These are phyloP conservation scores for Pseudotulostoma volvatum DNA, from an alignment of 495 filamentous ascomycete genomes.

Conservation along the genomic window DNA sequence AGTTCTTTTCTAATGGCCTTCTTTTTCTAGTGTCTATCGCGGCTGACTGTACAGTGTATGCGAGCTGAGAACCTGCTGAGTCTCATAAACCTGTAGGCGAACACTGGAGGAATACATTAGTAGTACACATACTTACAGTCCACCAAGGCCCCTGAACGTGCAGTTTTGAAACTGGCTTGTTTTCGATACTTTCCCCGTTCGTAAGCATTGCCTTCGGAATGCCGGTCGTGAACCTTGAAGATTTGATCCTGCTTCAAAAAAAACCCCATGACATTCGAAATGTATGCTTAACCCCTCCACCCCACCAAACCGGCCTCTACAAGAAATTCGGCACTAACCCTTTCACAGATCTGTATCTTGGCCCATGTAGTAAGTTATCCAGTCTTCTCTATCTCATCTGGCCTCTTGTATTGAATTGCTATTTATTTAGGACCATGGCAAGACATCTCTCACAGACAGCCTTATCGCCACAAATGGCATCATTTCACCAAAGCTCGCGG, in stretches of 20 bases:
- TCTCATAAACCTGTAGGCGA: too few species aligned
- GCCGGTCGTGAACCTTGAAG: slow-evolving; percentile 77
- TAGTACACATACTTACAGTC: too few species aligned
- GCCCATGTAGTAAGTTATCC: slow-evolving; percentile 69
- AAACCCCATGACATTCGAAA: slow-evolving; percentile 78
- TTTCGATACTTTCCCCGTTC: too few species aligned
- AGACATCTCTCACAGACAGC: slow-evolving; percentile 92
- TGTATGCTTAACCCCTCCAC: slow-evolving; percentile 38
- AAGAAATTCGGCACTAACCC: slow-evolving; percentile 14
- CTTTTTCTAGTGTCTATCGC: too few species aligned
- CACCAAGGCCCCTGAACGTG: too few species aligned
- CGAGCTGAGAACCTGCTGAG: too few species aligned
- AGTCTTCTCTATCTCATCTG: neutral
- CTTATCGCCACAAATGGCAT: slow-evolving; percentile 98
- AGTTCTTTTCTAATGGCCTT: too few species aligned
- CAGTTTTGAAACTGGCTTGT: too few species aligned
- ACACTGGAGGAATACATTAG: too few species aligned
- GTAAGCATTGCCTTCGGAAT: too few species aligned
- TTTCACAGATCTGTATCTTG: slow-evolving; percentile 77
- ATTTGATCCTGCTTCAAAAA: slow-evolving; percentile 70
- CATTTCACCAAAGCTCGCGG: slow-evolving; percentile 91
- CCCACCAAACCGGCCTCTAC: slow-evolving; percentile 15
- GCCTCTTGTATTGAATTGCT: neutral
- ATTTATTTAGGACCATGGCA: slow-evolving; percentile 70
- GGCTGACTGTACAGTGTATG: too few species aligned